These are phyloP conservation scores for Fusarium lyarnte DNA, from an alignment of 2,329 filamentous ascomycete genomes.

Conservation along the genomic window DNA sequence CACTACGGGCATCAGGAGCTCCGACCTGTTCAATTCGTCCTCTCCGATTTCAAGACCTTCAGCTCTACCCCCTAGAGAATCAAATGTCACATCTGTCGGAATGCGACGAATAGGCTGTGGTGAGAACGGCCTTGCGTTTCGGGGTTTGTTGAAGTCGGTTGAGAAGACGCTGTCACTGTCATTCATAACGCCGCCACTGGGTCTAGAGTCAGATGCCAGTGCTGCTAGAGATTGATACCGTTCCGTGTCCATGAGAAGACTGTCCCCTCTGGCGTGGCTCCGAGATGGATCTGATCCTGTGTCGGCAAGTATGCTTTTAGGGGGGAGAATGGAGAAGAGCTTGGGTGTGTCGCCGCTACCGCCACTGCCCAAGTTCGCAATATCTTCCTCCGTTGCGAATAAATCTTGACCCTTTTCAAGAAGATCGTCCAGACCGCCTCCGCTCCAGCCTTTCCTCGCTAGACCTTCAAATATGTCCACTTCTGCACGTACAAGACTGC, in stretches of 20 bases:
- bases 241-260: slow-evolving; percentile 62
- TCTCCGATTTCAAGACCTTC: slow-evolving; percentile 30
- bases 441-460: slow-evolving; percentile 73
- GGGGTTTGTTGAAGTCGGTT: slow-evolving; percentile 62
- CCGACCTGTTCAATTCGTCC: slow-evolving; percentile 29
- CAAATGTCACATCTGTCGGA: slow-evolving; percentile 54
- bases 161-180: slow-evolving; percentile 64
- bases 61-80: slow-evolving; percentile 47
- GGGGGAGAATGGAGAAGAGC: slow-evolving; percentile 72
- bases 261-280: slow-evolving; percentile 61
- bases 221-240: slow-evolving; percentile 68
- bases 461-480: slow-evolving; percentile 76
- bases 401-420: slow-evolving; percentile 71
- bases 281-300: slow-evolving; percentile 52
- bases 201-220: slow-evolving; percentile 48
- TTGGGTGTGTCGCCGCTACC: slow-evolving; percentile 53
- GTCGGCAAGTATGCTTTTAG: slow-evolving; percentile 70
- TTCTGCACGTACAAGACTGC: slow-evolving; percentile 72
- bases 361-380: slow-evolving; percentile 46
- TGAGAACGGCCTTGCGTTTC: slow-evolving; percentile 68
- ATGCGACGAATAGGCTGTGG: slow-evolving; percentile 61
- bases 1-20: slow-evolving; percentile 37
- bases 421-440: slow-evolving; percentile 72
- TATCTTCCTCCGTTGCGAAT: slow-evolving; percentile 58
- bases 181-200: slow-evolving; percentile 49